A percentile compares a stretch with the other conserved stretches of the same genome.
phyloP scores from a whole-genome alignment of 2,329 filamentous ascomycete species.

The Ascochyta koolunga region DNA sequence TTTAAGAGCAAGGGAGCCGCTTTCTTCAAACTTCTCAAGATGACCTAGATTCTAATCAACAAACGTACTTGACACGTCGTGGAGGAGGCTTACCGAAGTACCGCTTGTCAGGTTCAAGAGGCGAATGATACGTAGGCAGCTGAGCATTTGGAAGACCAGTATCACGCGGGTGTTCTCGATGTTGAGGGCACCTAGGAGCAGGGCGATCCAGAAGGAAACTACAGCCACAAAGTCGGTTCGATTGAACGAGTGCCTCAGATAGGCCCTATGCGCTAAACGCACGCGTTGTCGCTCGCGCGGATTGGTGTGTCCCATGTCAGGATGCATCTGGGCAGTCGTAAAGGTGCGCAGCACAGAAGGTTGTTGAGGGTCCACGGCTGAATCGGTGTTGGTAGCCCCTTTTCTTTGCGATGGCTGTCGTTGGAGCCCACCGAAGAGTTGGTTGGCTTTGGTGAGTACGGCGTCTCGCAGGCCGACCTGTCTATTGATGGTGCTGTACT shows the following conservation, averaged over 20 bases:
- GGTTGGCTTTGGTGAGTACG: slow-evolving; percentile 75
- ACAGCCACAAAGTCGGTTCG: slow-evolving; percentile 93
- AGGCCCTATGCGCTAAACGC: slow-evolving; percentile 87
- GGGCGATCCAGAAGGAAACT: slow-evolving; percentile 92
- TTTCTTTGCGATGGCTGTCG: slow-evolving; percentile 70
- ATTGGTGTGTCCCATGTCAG: slow-evolving; percentile 62
- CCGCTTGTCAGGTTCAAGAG: slow-evolving; percentile 92
- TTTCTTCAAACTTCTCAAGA: slow-evolving; percentile 92
- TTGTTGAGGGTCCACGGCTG: slow-evolving; percentile 48
- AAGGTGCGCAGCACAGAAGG: slow-evolving; percentile 77
- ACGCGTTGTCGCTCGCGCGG: slow-evolving; percentile 78
- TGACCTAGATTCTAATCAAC: slow-evolving; percentile 65
- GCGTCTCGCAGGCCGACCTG: slow-evolving; percentile 75
- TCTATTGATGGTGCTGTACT: slow-evolving; percentile 90
- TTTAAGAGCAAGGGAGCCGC: slow-evolving; percentile 89
- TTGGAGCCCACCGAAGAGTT: slow-evolving; percentile 77
- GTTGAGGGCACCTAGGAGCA: slow-evolving; percentile 72
- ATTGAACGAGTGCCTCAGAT: slow-evolving; percentile 94
- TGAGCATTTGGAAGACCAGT: slow-evolving; percentile 95
- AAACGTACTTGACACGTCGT: background rate
- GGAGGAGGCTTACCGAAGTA: slow-evolving; percentile 72
- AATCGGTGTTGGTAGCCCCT: slow-evolving; percentile 48
- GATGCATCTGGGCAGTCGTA: slow-evolving; percentile 70
- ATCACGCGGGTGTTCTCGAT: slow-evolving; percentile 74
- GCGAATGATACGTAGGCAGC: slow-evolving; percentile 88